Conservation (phyloP, 2,329 filamentous ascomycete genomes). For the Aspergillus fumigatiaffinis region DNA sequence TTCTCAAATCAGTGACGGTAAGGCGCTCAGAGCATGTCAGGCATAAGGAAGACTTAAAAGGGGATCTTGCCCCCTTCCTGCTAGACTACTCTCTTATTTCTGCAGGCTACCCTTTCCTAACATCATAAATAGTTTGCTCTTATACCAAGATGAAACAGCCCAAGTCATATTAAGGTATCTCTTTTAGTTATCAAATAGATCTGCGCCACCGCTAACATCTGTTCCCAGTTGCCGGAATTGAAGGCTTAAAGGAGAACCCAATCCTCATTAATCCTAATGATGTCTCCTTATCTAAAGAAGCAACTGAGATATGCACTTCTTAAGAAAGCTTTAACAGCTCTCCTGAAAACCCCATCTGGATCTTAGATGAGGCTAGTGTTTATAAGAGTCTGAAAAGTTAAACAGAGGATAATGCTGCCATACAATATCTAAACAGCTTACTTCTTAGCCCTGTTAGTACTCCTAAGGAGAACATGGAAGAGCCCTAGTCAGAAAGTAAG, state of each 20-base stretch:
- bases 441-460: background rate
- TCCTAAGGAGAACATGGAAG: background rate
- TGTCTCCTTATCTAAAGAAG: background rate
- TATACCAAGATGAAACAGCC: background rate
- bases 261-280: background rate
- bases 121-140: too few species aligned
- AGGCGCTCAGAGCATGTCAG: too few species aligned
- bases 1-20: too few species aligned
- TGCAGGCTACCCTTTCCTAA: too few species aligned
- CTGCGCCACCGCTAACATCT: background rate
- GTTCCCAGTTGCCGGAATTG: background rate
- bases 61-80: too few species aligned
- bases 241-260: background rate
- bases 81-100: too few species aligned
- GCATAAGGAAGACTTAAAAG: too few species aligned
- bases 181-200: background rate
- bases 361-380: background rate
- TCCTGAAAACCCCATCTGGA: background rate
- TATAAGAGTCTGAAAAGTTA: background rate
- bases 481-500: background rate
- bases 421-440: background rate
- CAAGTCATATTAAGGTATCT: background rate
- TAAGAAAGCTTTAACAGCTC: background rate
- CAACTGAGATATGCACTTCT: background rate
- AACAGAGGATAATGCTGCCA: background rate